phyloP scores from a whole-genome alignment of 805 yeast species.

The Phaffomyces antillensis region DNA sequence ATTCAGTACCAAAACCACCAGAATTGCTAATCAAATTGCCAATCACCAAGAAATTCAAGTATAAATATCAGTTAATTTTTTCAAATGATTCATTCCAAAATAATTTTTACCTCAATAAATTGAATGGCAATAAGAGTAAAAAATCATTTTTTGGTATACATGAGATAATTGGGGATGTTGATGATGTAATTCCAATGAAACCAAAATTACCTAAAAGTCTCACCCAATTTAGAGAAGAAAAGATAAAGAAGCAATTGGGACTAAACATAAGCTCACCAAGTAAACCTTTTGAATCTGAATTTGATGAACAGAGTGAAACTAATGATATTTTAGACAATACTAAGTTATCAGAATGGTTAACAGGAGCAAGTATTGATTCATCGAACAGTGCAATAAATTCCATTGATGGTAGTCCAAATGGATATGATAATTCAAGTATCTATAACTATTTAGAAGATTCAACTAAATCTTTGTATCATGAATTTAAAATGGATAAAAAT shows the following conservation, averaged over 20 bases:
- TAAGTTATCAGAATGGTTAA: too few species aligned
- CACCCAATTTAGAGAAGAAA: neutral
- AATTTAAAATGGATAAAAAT: constrained; percentile 7
- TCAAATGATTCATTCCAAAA: constrained; percentile 35
- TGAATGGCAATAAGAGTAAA: constrained; percentile 2
- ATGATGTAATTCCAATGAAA: neutral
- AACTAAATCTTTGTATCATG: too few species aligned
- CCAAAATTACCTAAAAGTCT: constrained; percentile 5
- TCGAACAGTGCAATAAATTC: too few species aligned
- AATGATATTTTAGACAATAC: too few species aligned
- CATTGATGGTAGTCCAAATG: too few species aligned
- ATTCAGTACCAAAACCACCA: constrained; percentile 32
- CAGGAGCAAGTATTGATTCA: too few species aligned
- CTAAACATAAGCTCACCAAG: too few species aligned
- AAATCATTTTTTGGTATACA: constrained; percentile 1
- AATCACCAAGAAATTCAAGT: constrained; percentile 37
- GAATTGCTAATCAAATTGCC: constrained; percentile 39
- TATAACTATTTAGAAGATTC: too few species aligned
- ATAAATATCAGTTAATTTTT: constrained; percentile 38
- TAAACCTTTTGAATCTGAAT: too few species aligned
- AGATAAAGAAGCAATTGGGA: too few species aligned
- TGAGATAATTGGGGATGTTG: constrained; percentile 1
- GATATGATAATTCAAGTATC: too few species aligned
- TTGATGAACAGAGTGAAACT: neutral
- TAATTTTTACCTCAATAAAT: constrained; percentile 15